Evolutionary conservation across 805 yeast species (phyloP), one percentile per base, ranked within the genome.

Genomic region (Millerago galiae): DNA sequence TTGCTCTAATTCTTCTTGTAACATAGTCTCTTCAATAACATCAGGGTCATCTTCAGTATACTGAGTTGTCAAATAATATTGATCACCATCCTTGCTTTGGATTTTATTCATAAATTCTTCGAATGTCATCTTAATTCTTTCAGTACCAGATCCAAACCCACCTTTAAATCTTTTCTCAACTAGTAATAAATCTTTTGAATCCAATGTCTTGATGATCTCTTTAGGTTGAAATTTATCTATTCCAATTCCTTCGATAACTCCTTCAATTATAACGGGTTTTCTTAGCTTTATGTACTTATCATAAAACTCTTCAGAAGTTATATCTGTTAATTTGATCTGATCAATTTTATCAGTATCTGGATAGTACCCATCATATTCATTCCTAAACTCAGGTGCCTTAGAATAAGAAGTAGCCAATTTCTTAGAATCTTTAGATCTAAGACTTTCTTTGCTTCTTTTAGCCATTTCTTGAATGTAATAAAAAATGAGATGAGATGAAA

Each of bases 91-190:
- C 2, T 45, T 46, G 3, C 51, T 35, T 25, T 56, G 42, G 24
- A 80, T 51, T 45, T 60, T 65, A 0, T 59, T 54, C 40, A 80
- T 57, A 37, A 83, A 68, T 15, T 77, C 76, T 0, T 54, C 53
- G 45, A 83, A 67, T 3, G 63, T 58, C 76, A 81, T 69, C 42
- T 68, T 68, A 13, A 69, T 58, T 48, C 89, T 63, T 42, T 66
- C 64, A 16, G 67, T 66, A 1, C 88, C 88, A 36, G 80, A 72
- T 1, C 91, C 91, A 61, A 75, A 83, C 2, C 90, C 90, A 37
- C 79, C 79, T 34, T 67, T 60, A 12, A 60, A 57, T 51, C 77
- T 75, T 48, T 70, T 70, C 53, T 83, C 91, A 14, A 83, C 78
- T 49, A 79, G 76, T 30, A 83, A 54, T 10, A 45, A 14, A 7